Evolutionary conservation across 805 yeast genomes (phyloP).

Genomic region (Scheffersomyces amazonensis): DNA sequence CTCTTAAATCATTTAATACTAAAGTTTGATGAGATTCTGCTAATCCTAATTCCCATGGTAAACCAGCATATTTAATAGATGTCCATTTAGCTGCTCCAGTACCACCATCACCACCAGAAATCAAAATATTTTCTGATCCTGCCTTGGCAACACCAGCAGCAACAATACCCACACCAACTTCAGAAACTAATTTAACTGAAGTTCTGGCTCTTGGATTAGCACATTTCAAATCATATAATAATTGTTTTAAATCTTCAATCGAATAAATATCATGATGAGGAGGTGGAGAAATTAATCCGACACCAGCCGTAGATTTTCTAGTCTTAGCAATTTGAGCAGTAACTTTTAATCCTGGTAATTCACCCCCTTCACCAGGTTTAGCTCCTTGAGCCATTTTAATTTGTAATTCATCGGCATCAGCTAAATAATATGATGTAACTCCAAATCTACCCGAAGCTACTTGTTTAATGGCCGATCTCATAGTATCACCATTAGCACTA

Average conservation of each 20-base stretch:
- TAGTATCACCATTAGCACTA: constrained; percentile 87
- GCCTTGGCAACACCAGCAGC: constrained; percentile 99
- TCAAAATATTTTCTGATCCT: constrained; percentile 92
- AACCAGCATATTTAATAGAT: constrained; percentile 94
- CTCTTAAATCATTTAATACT: constrained; percentile 93
- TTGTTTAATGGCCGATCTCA: constrained; percentile 98
- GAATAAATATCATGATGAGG: constrained; percentile 99
- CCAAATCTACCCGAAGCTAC: constrained; percentile 98
- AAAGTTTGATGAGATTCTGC: constrained; percentile 98
- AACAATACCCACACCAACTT: constrained; percentile 98
- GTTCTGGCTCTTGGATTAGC: constrained; percentile 96
- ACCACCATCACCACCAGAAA: constrained; percentile 99
- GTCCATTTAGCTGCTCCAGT: constrained; percentile 99
- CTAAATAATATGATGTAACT: constrained; percentile 89
- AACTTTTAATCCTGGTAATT: constrained; percentile 92
- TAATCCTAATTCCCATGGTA: constrained; percentile 98
- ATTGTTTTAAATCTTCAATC: constrained; percentile 95
- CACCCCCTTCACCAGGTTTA: constrained; percentile 99
- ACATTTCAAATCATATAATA: constrained; percentile 94
- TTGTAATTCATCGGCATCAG: constrained; percentile 97
- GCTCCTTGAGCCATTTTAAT: constrained; percentile 99
- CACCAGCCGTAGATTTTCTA: constrained; percentile 95
- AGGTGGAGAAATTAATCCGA: constrained; percentile 96
- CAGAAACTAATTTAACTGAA: constrained; percentile 93
- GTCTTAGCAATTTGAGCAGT: constrained; percentile 86